Evolutionary conservation across 306 rosid species (phyloP).

Genomic region (Potentilla sterilis): DNA sequence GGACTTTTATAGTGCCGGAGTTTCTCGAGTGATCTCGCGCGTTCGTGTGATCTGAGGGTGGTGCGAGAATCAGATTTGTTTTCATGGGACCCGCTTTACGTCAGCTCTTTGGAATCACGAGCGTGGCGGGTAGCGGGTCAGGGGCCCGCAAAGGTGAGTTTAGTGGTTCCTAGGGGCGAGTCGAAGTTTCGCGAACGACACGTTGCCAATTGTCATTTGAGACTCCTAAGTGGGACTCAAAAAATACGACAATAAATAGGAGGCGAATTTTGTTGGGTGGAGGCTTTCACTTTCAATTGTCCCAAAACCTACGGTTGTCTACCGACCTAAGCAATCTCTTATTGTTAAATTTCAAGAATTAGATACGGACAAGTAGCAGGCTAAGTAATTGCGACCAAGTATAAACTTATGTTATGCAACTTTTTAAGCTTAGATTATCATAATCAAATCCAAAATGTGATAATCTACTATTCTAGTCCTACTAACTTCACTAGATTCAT

Average conservation of each 20-base stretch:
- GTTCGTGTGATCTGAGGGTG: slow-evolving; percentile 11
- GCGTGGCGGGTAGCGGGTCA: not conserved
- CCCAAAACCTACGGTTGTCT: not conserved
- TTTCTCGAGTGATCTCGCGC: not conserved
- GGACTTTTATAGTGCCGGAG: not conserved
- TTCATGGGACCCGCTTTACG: no score
- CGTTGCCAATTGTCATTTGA: slow-evolving; percentile 22
- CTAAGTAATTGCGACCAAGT: not conserved
- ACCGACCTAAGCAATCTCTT: not conserved
- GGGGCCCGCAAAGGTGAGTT: slow-evolving; percentile 30
- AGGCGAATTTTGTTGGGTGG: no score
- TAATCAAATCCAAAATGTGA: not conserved
- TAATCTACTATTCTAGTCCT: not conserved
- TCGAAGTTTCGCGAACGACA: slow-evolving; percentile 40
- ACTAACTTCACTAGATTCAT: not conserved
- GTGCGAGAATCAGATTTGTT: not conserved
- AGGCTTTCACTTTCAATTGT: not conserved
- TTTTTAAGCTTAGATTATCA: not conserved
- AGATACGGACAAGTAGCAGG: not conserved
- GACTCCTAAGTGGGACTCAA: no score
- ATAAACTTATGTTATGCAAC: not conserved
- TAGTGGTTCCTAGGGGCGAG: slow-evolving; percentile 30
- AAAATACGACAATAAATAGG: no score
- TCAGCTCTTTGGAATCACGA: not conserved
- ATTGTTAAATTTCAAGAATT: no score